Evolutionary conservation across 495 filamentous ascomycete genomes (phyloP), one percentile per base, ranked within the genome.

Genomic region (Glarea lozoyensis): DNA sequence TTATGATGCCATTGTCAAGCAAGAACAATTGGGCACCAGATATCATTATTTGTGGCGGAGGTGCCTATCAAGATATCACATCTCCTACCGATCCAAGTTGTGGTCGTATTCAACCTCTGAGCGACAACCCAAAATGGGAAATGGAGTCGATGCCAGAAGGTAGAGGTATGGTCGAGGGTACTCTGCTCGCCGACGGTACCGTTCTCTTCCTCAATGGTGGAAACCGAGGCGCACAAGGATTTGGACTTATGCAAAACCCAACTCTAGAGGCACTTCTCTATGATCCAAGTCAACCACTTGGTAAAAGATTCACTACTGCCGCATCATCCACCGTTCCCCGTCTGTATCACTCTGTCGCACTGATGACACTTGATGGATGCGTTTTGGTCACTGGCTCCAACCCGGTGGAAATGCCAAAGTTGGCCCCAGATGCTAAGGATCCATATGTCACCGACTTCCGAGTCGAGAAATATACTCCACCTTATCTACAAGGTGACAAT

Each of bases 121-220:
- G 57, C 40, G 46, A 60, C 13, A 62, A 67, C 45, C 62, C 78
- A 23, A 52, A 43, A 12, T 81, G 77, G 77, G 70, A 78, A 48
- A 72, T 81, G 69, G 78, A 81, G 50, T 53, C 64, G 17, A 79
- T 81, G 78, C 78, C 78, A 2, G 61, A 71, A 55, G 78, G 72
- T 18, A 72, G 77, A 39, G 69, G 61, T 23, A 80, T 78, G 75
- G 72, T 78, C 19, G 78, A 81, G 53, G 72, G 64, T 21, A 68
- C 64, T 25, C 60, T 79, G 2, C 68, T 81, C 34, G 71, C 77
- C 1, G 76, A 81, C 42, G 76, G 76, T 21, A 79, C 69, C 1
- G 67, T 81, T 16, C 52, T 79, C 45, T 80, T 65, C 65, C 50
- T 79, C 31, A 81, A 81, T 48, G 77, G 77, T 15, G 65, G 59